A percentile compares a stretch with the other conserved stretches of the same genome.
Conservation (phyloP, 129 eudicot genomes). For the Flaveria linearis region DNA sequence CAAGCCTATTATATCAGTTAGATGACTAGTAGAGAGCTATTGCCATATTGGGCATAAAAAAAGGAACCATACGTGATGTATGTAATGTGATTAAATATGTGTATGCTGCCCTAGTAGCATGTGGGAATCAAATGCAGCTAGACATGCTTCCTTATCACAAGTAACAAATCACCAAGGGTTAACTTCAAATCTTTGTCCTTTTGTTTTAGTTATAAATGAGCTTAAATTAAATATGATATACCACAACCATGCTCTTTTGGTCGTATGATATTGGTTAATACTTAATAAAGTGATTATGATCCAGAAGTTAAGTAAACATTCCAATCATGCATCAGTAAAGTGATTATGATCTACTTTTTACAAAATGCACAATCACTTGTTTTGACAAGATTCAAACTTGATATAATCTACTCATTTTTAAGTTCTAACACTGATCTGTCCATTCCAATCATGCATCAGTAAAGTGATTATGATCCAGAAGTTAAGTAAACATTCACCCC, state of each 20-base stretch:
- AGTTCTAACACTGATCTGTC: background rate
- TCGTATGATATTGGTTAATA: conserved; percentile 6
- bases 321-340: too few relatives aligned
- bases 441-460: background rate
- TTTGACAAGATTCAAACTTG: background rate
- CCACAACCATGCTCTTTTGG: background rate
- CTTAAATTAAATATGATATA: background rate
- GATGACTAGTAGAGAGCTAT: background rate
- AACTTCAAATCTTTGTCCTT: background rate
- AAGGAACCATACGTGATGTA: background rate
- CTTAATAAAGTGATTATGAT: too few relatives aligned
- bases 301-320: too few relatives aligned
- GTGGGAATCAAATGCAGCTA: background rate
- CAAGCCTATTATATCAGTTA: background rate
- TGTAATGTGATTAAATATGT: background rate
- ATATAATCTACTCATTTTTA: background rate
- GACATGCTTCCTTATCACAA: background rate
- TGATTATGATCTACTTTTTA: too few relatives aligned
- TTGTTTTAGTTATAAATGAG: background rate
- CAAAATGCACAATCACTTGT: background rate
- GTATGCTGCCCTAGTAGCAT: background rate
- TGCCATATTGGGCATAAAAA: background rate
- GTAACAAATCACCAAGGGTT: background rate
- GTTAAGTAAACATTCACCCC: background rate
- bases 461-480: conserved; percentile 2